A percentile compares a stretch with the other conserved stretches of the same genome.
Conservation (phyloP, 2,329 filamentous ascomycete species). For the Lanzia echinophila region DNA sequence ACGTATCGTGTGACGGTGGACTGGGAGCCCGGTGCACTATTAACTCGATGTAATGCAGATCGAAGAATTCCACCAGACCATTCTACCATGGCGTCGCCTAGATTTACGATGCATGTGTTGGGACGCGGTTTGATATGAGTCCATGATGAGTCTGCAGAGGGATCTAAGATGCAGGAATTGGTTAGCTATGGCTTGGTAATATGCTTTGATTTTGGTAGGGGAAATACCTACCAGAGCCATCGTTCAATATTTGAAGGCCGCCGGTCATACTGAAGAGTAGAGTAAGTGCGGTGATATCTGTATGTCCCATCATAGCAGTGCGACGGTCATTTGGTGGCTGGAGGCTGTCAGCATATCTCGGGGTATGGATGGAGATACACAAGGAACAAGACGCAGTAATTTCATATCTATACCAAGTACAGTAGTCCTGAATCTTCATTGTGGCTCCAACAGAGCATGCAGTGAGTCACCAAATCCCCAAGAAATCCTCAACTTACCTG, state of each 20-base stretch:
- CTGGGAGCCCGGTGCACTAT: slow-evolving; percentile 19
- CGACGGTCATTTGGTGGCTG: not conserved
- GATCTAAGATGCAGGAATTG: no score
- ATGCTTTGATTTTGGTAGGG: no score
- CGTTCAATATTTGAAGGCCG: slow-evolving; percentile 30
- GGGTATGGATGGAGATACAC: no score
- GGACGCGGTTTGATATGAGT: slow-evolving; percentile 29
- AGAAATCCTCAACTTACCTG: no score
- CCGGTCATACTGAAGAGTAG: slow-evolving; percentile 24
- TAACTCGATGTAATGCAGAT: slow-evolving; percentile 26
- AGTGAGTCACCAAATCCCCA: no score
- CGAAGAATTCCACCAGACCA: slow-evolving; percentile 25
- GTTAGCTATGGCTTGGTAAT: no score
- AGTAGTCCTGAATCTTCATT: no score
- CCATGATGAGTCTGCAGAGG: slow-evolving; percentile 16
- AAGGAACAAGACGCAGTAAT: no score
- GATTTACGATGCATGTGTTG: slow-evolving; percentile 30
- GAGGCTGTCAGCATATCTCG: not conserved
- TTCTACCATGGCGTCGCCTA: slow-evolving; percentile 31
- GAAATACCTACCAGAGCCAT: slow-evolving; percentile 24
- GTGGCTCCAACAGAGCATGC: no score
- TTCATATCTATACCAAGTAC: no score
- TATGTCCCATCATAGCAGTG: slow-evolving; percentile 4
- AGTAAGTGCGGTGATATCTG: slow-evolving; percentile 2
- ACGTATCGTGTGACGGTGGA: slow-evolving; percentile 35